Evolutionary conservation across 306 rosid species (phyloP).

Genomic region (Cucurbita maxima): DNA sequence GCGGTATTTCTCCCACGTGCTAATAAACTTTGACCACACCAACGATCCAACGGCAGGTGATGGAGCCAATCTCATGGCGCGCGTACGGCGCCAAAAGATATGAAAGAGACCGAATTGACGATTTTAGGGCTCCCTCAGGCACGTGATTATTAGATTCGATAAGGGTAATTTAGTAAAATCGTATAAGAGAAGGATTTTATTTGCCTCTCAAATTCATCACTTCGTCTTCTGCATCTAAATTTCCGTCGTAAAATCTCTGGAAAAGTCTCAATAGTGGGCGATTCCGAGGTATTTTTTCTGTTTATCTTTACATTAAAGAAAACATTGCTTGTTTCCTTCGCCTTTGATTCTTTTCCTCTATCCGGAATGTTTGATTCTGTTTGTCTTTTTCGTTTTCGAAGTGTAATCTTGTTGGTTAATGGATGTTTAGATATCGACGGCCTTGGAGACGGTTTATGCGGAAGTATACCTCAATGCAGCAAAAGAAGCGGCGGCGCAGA

Average conservation of each 20-base stretch:
- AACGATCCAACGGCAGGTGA: not conserved
- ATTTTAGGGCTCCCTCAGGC: not conserved
- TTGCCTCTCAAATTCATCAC: not conserved
- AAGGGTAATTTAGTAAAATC: not conserved
- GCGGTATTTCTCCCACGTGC: not conserved
- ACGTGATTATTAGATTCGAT: not conserved
- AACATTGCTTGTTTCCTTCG: not conserved
- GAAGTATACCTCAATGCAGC: slow-evolving; percentile 53
- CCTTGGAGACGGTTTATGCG: slow-evolving; percentile 58
- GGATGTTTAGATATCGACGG: slow-evolving; percentile 46
- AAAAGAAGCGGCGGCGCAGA: slow-evolving; percentile 57
- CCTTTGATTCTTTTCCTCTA: not conserved
- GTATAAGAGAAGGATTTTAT: not conserved
- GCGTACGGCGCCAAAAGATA: not conserved
- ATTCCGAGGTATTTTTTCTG: not conserved
- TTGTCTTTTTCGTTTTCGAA: not conserved
- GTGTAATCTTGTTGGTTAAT: slow-evolving; percentile 5
- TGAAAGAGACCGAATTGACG: not conserved
- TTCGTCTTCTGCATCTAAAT: not conserved
- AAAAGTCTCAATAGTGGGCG: not conserved
- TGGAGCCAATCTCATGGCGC: not conserved
- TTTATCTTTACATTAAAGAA: not conserved
- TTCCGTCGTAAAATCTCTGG: not conserved
- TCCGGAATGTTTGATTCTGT: not conserved
- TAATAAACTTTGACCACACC: not conserved